A percentile compares a stretch with the other conserved stretches of the same genome.
These are phyloP conservation scores for Pichia californica DNA, from an alignment of 805 yeast species.

Conservation along the genomic window DNA sequence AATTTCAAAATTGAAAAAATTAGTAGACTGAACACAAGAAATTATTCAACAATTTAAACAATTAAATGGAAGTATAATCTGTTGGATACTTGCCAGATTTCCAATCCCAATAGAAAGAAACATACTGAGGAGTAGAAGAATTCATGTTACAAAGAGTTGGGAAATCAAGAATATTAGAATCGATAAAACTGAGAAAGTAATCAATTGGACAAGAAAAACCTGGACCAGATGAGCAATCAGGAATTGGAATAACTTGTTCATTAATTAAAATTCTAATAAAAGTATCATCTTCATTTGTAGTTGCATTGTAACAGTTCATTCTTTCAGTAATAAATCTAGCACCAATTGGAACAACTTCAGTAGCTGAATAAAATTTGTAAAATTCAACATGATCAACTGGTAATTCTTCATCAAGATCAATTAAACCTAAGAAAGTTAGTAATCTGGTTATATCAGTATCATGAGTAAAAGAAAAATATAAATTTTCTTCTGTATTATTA, in stretches of 20 bases:
- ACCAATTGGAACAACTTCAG: slow-evolving; percentile 51
- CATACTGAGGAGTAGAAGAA: slow-evolving; percentile 1
- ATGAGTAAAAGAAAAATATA: slow-evolving; percentile 36
- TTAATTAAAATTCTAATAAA: slow-evolving; percentile 44
- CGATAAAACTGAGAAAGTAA: slow-evolving; percentile 18
- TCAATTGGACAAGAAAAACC: slow-evolving; percentile 40
- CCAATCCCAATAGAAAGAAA: slow-evolving; percentile 11
- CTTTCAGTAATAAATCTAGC: slow-evolving; percentile 46
- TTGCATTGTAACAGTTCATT: slow-evolving; percentile 18
- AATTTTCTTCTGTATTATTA: not conserved
- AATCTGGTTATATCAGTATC: slow-evolving; percentile 61
- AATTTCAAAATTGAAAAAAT: too few relatives aligned
- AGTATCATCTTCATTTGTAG: slow-evolving; percentile 10
- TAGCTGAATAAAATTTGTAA: slow-evolving; percentile 35
- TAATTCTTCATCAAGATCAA: slow-evolving; percentile 35
- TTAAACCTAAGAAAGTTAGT: slow-evolving; percentile 55
- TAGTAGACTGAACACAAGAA: too few relatives aligned
- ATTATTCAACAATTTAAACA: too few relatives aligned
- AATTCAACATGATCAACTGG: slow-evolving; percentile 34
- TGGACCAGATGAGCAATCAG: slow-evolving; percentile 42
- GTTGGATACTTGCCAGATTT: not conserved
- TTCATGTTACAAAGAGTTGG: slow-evolving; percentile 1
- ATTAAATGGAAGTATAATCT: not conserved
- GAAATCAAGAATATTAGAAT: not conserved
- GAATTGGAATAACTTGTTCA: slow-evolving; percentile 48